Conservation (phyloP, 1,139 yeast species). For the Geotrichum klebahnii region DNA sequence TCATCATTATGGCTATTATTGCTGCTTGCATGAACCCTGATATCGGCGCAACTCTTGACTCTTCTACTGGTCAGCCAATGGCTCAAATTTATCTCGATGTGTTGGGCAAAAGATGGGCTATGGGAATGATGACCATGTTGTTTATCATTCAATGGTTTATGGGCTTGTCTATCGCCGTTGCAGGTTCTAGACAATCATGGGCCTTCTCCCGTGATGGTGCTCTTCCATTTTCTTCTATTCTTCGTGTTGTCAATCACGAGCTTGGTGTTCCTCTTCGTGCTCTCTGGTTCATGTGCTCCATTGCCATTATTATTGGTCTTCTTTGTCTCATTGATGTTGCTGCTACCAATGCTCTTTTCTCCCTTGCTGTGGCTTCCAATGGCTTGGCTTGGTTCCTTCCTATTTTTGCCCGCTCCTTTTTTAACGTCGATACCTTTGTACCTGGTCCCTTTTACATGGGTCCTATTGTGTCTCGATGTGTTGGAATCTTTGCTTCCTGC, state of each 20-base stretch:
- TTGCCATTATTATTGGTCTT: slow-evolving; percentile 52
- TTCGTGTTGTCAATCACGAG: slow-evolving; percentile 52
- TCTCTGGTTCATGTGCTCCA: slow-evolving; percentile 50
- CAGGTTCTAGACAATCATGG: slow-evolving; percentile 81
- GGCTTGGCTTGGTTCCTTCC: slow-evolving; percentile 60
- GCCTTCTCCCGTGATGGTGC: slow-evolving; percentile 90
- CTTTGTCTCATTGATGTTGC: slow-evolving; percentile 54
- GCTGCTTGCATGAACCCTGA: slow-evolving; percentile 56
- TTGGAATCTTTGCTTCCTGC: slow-evolving; percentile 30
- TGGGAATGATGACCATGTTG: slow-evolving; percentile 35
- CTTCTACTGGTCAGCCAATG: slow-evolving; percentile 36
- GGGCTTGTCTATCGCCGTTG: slow-evolving; percentile 66
- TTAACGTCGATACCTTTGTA: slow-evolving; percentile 48
- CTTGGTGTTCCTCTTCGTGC: slow-evolving; percentile 59
- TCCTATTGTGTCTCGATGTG: slow-evolving; percentile 41
- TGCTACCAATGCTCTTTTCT: slow-evolving; percentile 61
- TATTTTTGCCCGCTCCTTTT: slow-evolving; percentile 44
- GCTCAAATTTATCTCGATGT: slow-evolving; percentile 66
- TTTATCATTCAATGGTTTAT: slow-evolving; percentile 46
- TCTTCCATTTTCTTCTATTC: slow-evolving; percentile 55
- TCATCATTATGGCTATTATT: slow-evolving; percentile 51
- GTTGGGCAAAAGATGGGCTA: slow-evolving; percentile 65
- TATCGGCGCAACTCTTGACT: slow-evolving; percentile 41
- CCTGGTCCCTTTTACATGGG: slow-evolving; percentile 69
- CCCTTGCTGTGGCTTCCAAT: slow-evolving; percentile 58